A percentile compares a stretch with the other conserved stretches of the same genome.
These are phyloP conservation scores for Fusarium austroafricanum DNA, from an alignment of 2,329 filamentous ascomycete species.

Conservation along the genomic window DNA sequence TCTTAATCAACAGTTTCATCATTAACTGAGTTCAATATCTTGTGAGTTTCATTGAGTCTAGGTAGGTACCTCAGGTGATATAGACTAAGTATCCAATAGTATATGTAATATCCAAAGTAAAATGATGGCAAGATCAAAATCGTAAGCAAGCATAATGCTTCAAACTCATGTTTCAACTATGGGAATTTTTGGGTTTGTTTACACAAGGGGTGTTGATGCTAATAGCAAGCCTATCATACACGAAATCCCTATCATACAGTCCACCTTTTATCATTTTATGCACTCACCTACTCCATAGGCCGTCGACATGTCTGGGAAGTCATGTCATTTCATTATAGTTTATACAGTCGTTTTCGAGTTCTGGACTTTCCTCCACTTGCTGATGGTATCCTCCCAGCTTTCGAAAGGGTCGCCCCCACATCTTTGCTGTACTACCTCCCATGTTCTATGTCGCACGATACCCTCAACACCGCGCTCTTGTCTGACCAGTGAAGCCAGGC, in stretches of 20 bases:
- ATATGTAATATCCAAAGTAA: too few relatives aligned
- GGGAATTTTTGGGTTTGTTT: background rate
- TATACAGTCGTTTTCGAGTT: conserved; percentile 20
- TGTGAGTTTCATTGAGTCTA: too few relatives aligned
- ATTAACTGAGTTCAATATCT: background rate
- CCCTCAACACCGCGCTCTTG: conserved; percentile 81
- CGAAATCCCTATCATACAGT: conserved; percentile 27
- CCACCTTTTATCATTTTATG: conserved; percentile 16
- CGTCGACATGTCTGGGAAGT: background rate
- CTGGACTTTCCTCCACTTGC: conserved; percentile 66
- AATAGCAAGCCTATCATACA: conserved; percentile 9
- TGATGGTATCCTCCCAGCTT: conserved; percentile 74
- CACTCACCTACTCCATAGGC: conserved; percentile 24
- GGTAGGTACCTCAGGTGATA: too few relatives aligned
- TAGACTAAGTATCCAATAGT: too few relatives aligned
- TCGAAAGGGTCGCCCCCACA: conserved; percentile 71
- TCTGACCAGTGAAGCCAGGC: conserved; percentile 76
- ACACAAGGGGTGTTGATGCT: conserved; percentile 5
- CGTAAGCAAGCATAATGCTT: background rate
- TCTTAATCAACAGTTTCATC: too few relatives aligned
- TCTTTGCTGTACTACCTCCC: conserved; percentile 80
- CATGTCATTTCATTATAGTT: background rate
- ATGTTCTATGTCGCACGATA: conserved; percentile 84
- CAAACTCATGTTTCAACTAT: background rate
- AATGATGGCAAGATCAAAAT: too few relatives aligned